Evolutionary conservation across 1,139 yeast species (phyloP), one percentile per base, ranked within the genome.

Genomic region (Debaryomyces singareniensis): DNA sequence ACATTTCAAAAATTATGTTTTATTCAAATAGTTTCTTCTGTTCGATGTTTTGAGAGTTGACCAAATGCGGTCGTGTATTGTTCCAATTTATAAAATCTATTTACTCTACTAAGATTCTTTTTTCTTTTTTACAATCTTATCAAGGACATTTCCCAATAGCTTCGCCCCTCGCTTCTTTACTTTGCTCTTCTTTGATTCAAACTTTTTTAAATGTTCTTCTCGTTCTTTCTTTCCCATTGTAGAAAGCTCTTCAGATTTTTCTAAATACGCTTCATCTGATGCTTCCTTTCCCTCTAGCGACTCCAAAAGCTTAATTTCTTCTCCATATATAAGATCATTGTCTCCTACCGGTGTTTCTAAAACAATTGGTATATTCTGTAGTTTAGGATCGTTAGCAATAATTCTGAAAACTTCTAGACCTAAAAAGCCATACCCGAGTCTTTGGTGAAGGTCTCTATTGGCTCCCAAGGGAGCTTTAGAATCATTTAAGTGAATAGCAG

Each of bases 401-500:
- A 76, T 58, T 39, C 96, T 62, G 51, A 91, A 91, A 7, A 79
- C 74, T 42, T 89, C 96, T 28, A 91, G 64, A 0, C 96, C 96
- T 29, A 91, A 53, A 47, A 84, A 93, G 0, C 99, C 99, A 37
- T 74, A 64, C 1, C 99, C 98, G 29, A 91, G 59, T 40, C 79
- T 77, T 49, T 91, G 95, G 52, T 91, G 99, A 34, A 91, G 69
- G 53, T 91, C 99, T 40, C 95, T 69, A 45, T 85, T 86, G 21
- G 95, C 91, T 4, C 82, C 93, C 29, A 85, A 54, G 1, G 97
- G 97, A 3, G 95, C 94, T 57, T 91, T 89, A 7, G 97, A 89
- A 50, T 91, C 98, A 49, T 91, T 91, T 34, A 91, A 58, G 55
- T 91, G 98, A 32, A 91, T 71, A 0, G 95, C 91, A 22, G 78